Conservation (phyloP, 345 rosid species). For the Adansonia digitata region DNA sequence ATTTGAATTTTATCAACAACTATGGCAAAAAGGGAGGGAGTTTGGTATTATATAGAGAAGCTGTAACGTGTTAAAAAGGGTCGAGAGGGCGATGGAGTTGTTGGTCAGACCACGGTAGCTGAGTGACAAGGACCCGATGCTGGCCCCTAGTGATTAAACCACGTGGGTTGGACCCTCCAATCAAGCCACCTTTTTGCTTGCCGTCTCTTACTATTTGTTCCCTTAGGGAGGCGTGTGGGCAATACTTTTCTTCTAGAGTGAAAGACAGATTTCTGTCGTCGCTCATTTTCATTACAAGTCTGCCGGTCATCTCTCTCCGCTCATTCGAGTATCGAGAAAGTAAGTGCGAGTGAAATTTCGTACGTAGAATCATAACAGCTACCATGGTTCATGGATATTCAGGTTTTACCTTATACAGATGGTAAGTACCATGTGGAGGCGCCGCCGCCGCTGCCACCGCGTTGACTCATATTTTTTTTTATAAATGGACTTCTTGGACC, state of each 20-base stretch:
- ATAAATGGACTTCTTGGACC: too few relatives aligned
- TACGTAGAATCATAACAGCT: too few relatives aligned
- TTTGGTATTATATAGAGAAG: neutral
- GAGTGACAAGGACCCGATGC: neutral
- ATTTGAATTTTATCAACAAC: neutral
- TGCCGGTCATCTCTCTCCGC: too few relatives aligned
- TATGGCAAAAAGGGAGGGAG: neutral
- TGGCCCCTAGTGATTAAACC: neutral
- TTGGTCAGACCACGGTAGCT: neutral
- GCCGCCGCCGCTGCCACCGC: too few relatives aligned
- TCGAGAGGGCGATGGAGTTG: neutral
- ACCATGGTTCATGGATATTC: too few relatives aligned
- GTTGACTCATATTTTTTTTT: too few relatives aligned
- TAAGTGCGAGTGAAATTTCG: too few relatives aligned
- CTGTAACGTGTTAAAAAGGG: neutral
- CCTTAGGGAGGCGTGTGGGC: neutral
- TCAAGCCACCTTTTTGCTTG: neutral
- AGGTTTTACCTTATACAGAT: too few relatives aligned
- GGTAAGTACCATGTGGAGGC: too few relatives aligned
- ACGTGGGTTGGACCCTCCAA: slow-evolving; percentile 9
- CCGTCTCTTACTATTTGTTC: neutral
- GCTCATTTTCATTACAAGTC: too few relatives aligned
- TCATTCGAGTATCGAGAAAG: too few relatives aligned
- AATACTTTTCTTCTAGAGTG: neutral
- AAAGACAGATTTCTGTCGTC: too few relatives aligned